Base-by-base conservation (phyloP, 495 filamentous ascomycete species). In the Mycothermus thermophilus region DNA sequence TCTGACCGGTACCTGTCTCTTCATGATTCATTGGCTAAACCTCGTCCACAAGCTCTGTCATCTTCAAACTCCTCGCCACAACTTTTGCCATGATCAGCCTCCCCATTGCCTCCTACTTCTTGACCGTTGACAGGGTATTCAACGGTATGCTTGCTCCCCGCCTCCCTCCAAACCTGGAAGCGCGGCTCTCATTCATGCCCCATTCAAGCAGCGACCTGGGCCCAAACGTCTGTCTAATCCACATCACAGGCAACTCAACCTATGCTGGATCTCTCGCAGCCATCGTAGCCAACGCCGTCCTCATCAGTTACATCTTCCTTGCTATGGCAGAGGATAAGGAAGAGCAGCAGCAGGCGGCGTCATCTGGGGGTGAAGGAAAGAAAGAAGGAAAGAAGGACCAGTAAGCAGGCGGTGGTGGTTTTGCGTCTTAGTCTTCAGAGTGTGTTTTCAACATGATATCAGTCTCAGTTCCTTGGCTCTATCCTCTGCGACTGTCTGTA, bases 321-420 rank as follows among this genome's bases (percentile, higher is more conserved):
- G 90, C 92, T 19, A 84, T 93, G 70, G 72, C 70, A 42, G 90
- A 97, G 51, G 90, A 97, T 37, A 80, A 90, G 43, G 72, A 70
- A 22, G 67, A 77, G 13, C 69, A 67, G 48, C 51, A 60, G 44
- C 64, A 68, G 35, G 57, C 55, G 37, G 37, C n/a, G n/a, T n/a
- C n/a, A n/a, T n/a, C n/a, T n/a, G n/a, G 22, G 27, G 32, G 42
- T 22, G 74, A 72, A 61, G 24, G 26, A 0, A 11, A 14, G 35
- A 52, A 42, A 49, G 51, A 58, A 9, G 42, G 41, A 18, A 78
- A 75, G 66, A 85, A 84, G 56, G 66, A 64, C 13, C 60, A 72
- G 35, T 79, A 41, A 48, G 34, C 9, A n/a, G n/a, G n/a, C n/a
- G n/a, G n/a, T n/a, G n/a, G n/a, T n/a, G n/a, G n/a, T n/a, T n/a